A percentile compares a stretch with the other conserved stretches of the same genome.
Conservation (phyloP, 176 grass and related monocot species). For the Oryza coarctata region DNA sequence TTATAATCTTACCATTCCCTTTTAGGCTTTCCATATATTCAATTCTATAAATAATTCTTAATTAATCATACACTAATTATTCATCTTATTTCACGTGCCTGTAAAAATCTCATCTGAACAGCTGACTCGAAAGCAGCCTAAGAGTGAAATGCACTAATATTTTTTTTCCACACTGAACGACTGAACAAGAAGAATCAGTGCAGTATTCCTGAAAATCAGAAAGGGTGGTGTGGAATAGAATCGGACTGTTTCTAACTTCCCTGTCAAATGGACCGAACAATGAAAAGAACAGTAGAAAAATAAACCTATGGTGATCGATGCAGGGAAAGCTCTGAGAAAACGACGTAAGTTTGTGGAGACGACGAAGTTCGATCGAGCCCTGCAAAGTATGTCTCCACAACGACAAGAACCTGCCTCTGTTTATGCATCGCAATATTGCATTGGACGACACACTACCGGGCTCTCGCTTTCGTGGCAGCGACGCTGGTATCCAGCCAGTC, state of each 20-base stretch:
- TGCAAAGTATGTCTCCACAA: neutral
- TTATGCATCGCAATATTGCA: neutral
- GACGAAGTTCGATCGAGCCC: neutral
- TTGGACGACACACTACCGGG: neutral
- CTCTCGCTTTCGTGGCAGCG: neutral
- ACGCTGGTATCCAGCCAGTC: neutral
- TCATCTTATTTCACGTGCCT: too few relatives aligned
- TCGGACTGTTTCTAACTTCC: too few relatives aligned
- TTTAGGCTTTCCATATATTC: too few relatives aligned
- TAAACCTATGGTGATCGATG: neutral
- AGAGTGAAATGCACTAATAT: neutral
- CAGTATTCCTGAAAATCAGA: neutral
- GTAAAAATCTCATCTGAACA: too few relatives aligned
- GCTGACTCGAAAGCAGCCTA: too few relatives aligned
- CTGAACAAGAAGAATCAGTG: neutral
- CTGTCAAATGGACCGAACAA: neutral
- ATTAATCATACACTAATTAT: too few relatives aligned
- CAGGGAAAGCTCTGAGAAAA: neutral
- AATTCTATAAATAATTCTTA: too few relatives aligned
- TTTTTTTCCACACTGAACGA: neutral
- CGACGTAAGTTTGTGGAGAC: neutral
- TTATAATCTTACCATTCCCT: too few relatives aligned
- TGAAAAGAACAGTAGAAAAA: neutral
- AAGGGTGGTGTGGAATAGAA: neutral
- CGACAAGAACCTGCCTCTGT: neutral